Evolutionary conservation across 2,329 filamentous ascomycete species (phyloP), one percentile per base, ranked within the genome.

Genomic region (Ploettnerulaceae sp.): DNA sequence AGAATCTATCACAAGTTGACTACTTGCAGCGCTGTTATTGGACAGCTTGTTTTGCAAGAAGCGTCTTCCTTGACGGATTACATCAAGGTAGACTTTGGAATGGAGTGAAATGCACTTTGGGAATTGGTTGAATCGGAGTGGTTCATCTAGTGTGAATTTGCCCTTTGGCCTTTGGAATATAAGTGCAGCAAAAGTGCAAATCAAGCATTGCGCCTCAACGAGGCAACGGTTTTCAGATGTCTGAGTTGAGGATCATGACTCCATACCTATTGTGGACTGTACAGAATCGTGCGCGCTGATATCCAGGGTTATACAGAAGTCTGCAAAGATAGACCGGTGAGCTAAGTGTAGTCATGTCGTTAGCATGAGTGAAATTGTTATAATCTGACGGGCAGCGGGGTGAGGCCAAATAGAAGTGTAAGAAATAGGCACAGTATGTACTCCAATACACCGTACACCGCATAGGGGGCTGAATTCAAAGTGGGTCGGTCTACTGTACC

Each of bases 41-140:
- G 29, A 25, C 7, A n/a, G 8, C n/a, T 33, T 9, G 21, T 3
- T 17, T 7, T 26, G n/a, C 9, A 15, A 14, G 20, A 22, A 42
- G 39, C 14, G 28, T 26, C 5, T 20, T 25, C 7, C 24, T 40
- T 31, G 37, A 40, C 25, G 28, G n/a, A 26, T 26, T 31, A 17
- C 7, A 17, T 9, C 22, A 12, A 11, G 17, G n/a, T 29, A 4
- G 26, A 11, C 26, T 8, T 29, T 25, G 3, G 14, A 18, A 7
- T 14, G n/a, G 6, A 29, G 28, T 21, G 32, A 33, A 42, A 22
- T 42, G 39, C 39, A 33, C 28, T 33, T 33, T 42, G 29, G 39
- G 17, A 18, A 20, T 33, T 34, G n/a, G 20, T 33, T 9, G 6
- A 15, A 32, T 33, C 20, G 18, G 28, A 32, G 18, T 18, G n/a